Evolutionary conservation across 257 asterid species (phyloP).

Genomic region (Cordia subcordata): DNA sequence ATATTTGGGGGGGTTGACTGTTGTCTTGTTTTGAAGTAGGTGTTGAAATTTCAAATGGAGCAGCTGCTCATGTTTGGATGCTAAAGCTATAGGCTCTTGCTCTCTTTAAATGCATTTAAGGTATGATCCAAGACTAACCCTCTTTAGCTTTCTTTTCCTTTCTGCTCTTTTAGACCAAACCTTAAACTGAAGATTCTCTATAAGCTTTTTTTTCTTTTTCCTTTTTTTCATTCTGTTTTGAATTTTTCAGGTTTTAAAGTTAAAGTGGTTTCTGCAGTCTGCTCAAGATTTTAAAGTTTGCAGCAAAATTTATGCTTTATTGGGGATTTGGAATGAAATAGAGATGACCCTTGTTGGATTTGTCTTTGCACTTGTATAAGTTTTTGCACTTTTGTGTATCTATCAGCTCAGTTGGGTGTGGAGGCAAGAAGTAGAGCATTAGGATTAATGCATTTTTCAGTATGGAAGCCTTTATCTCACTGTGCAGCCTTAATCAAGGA

Average conservation of each 20-base stretch:
- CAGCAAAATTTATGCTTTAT: not conserved
- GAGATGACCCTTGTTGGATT: conserved; percentile 1
- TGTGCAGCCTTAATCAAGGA: conserved; percentile 29
- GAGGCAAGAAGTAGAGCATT: conserved; percentile 2
- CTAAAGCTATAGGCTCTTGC: conserved; percentile 4
- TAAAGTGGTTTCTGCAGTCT: conserved; percentile 5
- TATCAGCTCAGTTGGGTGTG: conserved; percentile 1
- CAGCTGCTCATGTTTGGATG: conserved; percentile 7
- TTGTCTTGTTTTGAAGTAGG: conserved; percentile 14
- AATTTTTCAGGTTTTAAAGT: conserved; percentile 11
- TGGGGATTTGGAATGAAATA: not conserved
- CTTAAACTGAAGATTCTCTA: not conserved
- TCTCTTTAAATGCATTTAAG: not conserved
- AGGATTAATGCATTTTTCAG: conserved; percentile 30
- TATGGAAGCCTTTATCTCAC: conserved; percentile 31
- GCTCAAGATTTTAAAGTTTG: not conserved
- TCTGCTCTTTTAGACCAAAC: conserved; percentile 8
- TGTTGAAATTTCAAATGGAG: conserved; percentile 7
- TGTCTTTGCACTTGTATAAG: not conserved
- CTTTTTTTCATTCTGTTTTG: too few relatives aligned
- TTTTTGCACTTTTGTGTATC: not conserved
- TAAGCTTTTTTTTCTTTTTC: conserved; percentile 9
- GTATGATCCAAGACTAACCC: conserved; percentile 10
- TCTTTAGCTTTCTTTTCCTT: not conserved
- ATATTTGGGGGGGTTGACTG: conserved; percentile 17